phyloP scores from a whole-genome alignment of 2,329 filamentous ascomycete genomes.

The Colletotrichum sp. region DNA sequence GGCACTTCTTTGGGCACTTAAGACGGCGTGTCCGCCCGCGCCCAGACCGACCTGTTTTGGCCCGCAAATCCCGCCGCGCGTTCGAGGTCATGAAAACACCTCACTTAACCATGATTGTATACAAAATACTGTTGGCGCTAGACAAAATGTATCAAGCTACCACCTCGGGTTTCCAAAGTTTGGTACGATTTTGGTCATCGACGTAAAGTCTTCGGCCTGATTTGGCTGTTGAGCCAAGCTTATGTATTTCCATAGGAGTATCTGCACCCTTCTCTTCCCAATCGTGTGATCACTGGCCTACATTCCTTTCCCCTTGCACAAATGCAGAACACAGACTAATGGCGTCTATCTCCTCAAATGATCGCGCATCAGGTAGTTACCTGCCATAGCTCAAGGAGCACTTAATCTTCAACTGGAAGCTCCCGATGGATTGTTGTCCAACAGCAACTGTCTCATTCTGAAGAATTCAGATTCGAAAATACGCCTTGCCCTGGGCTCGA shows the following conservation, averaged over 20 bases:
- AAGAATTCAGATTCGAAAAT: not conserved
- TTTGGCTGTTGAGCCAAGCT: not conserved
- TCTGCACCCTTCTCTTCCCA: not conserved
- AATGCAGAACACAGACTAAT: not conserved
- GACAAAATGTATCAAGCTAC: not conserved
- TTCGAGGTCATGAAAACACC: not conserved
- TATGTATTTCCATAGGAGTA: not conserved
- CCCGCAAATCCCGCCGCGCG: not conserved
- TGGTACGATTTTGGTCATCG: not conserved
- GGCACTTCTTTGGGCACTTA: not conserved
- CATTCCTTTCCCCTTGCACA: accelerated
- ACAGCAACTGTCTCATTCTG: not conserved
- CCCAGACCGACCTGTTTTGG: not conserved
- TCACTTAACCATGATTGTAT: not conserved
- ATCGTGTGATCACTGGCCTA: not conserved
- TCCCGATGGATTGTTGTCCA: not conserved
- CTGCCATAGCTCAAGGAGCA: not conserved
- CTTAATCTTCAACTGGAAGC: not conserved
- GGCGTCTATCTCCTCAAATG: not conserved
- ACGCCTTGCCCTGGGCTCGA: not conserved
- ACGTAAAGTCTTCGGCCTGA: not conserved
- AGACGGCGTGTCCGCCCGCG: not conserved
- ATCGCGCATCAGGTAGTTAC: not conserved
- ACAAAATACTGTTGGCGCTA: not conserved
- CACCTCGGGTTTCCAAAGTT: not conserved